Percentiles rank a stretch among this genome's conserved stretches.
phyloP scores from a whole-genome alignment of 139 green algal genomes.

The Parachlorella kessleri region DNA sequence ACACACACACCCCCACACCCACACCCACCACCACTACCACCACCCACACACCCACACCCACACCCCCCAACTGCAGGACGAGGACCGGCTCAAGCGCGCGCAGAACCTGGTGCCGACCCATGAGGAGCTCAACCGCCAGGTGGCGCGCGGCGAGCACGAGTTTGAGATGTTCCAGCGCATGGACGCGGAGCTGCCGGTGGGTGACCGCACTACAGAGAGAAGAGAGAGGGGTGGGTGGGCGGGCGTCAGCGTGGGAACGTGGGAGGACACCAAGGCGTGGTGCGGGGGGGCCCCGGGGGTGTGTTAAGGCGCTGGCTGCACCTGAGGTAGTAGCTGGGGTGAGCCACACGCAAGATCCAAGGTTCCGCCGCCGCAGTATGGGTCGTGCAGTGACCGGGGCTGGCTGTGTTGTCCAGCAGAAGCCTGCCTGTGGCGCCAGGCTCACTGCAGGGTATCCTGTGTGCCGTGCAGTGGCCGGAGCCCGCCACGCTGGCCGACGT shows the following conservation, averaged over 20 bases:
- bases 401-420: too few species aligned
- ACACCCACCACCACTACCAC: not conserved
- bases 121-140: conserved; percentile 62
- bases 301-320: too few species aligned
- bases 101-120: conserved; percentile 64
- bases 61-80: conserved; percentile 41
- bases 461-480: conserved; percentile 29
- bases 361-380: too few species aligned
- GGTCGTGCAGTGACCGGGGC: too few species aligned
- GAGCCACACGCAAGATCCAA: too few species aligned
- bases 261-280: too few species aligned
- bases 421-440: too few species aligned
- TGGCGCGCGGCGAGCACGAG: conserved; percentile 54
- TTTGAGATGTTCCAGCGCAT: conserved; percentile 47
- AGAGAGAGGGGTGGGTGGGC: not conserved
- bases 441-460: too few species aligned
- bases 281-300: too few species aligned
- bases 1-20: not conserved
- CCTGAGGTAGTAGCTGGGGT: too few species aligned
- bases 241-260: not conserved
- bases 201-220: not conserved
- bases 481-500: conserved; percentile 14
- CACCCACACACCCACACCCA: not conserved
- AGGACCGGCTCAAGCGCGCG: conserved; percentile 53
- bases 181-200: conserved; percentile 44